phyloP scores from a whole-genome alignment of 148 eudicot genomes.

The Linanthus parryae region DNA sequence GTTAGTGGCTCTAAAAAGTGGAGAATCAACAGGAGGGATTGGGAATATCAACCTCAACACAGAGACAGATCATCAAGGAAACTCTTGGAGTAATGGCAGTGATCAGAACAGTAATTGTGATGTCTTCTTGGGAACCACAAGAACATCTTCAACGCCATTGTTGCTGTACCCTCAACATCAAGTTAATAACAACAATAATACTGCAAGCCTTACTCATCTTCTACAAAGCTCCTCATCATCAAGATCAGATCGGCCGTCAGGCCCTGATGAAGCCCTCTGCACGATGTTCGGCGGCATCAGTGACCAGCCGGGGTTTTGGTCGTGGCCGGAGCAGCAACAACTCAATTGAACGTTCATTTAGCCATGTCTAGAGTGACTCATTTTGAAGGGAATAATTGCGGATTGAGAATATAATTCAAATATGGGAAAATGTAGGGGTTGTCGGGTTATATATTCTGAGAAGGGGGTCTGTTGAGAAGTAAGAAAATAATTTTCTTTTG shows the following conservation, averaged over 20 bases:
- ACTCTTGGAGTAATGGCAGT: constrained; percentile 75
- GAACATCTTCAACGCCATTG: constrained; percentile 15
- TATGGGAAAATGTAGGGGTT: too few species aligned
- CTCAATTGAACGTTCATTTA: too few species aligned
- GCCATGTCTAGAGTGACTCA: too few species aligned
- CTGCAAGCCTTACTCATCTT: constrained; percentile 19
- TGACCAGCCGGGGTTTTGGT: constrained; percentile 11
- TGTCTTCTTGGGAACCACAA: constrained; percentile 35
- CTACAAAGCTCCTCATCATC: constrained; percentile 20
- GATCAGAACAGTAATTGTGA: constrained; percentile 42
- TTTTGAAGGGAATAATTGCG: too few species aligned
- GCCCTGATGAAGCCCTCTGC: constrained; percentile 7
- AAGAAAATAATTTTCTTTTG: too few species aligned
- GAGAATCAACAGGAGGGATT: constrained; percentile 39
- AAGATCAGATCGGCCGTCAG: constrained; percentile 9
- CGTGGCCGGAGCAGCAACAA: constrained; percentile 9
- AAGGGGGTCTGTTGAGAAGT: too few species aligned
- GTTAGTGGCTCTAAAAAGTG: constrained; percentile 46
- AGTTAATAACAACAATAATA: constrained; percentile 7
- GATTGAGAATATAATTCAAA: too few species aligned
- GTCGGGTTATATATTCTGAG: too few species aligned
- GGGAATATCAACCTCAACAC: constrained; percentile 60
- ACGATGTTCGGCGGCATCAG: constrained; percentile 3
- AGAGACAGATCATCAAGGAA: constrained; percentile 50
- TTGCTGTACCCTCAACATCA: constrained; percentile 4